These are phyloP conservation scores for Hortiboletus flavorubellus DNA, from an alignment of 768 basidiomycete species.

Conservation along the genomic window DNA sequence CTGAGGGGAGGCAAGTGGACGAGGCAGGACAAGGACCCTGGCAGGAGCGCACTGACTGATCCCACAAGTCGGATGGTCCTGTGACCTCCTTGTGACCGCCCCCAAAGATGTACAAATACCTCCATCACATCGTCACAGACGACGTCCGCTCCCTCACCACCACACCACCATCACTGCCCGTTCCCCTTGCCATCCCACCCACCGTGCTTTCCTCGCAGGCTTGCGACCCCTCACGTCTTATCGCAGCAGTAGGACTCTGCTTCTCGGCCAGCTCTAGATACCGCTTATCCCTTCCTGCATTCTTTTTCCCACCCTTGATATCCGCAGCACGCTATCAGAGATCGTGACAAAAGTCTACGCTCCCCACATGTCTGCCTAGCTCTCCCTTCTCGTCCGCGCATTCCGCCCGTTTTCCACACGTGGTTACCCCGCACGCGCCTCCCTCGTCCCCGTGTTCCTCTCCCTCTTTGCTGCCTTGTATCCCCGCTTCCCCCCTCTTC, in stretches of 20 bases:
- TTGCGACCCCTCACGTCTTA: not conserved
- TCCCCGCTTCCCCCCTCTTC: too few relatives aligned
- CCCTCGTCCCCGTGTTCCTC: not conserved
- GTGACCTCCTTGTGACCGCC: conserved; percentile 28
- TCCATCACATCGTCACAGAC: not conserved
- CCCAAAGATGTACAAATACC: conserved; percentile 34
- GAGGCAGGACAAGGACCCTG: conserved; percentile 26
- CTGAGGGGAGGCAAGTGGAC: conserved; percentile 8
- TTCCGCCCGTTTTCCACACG: not conserved
- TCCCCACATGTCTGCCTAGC: not conserved
- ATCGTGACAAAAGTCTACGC: not conserved
- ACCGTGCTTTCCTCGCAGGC: too few relatives aligned
- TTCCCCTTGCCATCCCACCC: not conserved
- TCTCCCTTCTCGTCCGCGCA: not conserved
- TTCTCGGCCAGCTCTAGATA: conserved; percentile 3
- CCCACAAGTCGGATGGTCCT: conserved; percentile 22
- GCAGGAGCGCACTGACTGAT: conserved; percentile 23
- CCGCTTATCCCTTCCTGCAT: conserved; percentile 1
- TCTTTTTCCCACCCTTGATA: conserved; percentile 10
- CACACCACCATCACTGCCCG: not conserved
- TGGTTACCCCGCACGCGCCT: conserved; percentile 2
- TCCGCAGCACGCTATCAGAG: not conserved
- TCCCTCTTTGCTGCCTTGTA: not conserved
- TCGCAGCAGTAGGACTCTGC: conserved; percentile 5
- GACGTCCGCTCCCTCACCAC: not conserved